Evolutionary conservation across 2,329 filamentous ascomycete genomes (phyloP).

Genomic region (Amphichorda felina): DNA sequence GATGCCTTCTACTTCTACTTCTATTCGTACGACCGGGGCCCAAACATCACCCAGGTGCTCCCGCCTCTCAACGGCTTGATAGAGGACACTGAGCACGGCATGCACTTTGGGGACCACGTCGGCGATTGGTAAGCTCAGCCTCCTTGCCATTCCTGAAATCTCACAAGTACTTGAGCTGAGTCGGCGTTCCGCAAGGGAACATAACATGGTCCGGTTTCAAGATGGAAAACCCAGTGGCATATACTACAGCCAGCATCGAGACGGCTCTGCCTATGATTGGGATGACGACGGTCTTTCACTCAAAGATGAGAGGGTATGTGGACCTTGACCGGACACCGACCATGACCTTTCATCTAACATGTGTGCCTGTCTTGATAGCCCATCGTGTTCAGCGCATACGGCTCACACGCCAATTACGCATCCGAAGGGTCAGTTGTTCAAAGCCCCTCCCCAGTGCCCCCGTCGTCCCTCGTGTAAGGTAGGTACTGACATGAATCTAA

Average conservation of each 20-base stretch:
- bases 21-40: conserved; percentile 16
- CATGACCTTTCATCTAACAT: no score
- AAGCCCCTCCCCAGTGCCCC: no score
- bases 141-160: not conserved
- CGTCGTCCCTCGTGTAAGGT: not conserved
- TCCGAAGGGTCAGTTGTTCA: conserved; percentile 16
- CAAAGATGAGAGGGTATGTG: conserved; percentile 14
- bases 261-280: conserved; percentile 14
- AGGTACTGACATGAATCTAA: no score
- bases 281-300: conserved; percentile 12
- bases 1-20: conserved; percentile 21
- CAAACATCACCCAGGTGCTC: conserved; percentile 14
- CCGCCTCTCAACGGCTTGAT: conserved; percentile 12
- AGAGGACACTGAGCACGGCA: conserved; percentile 6
- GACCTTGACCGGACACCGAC: no score
- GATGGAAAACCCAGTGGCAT: conserved; percentile 12
- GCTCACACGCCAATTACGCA: conserved; percentile 22
- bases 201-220: conserved; percentile 18
- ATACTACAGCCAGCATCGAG: conserved; percentile 15
- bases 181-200: conserved; percentile 11
- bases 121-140: conserved; percentile 11
- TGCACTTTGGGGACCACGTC: conserved; percentile 13
- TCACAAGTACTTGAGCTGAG: not conserved
- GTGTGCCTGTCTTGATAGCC: no score
- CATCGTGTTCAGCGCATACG: conserved; percentile 18